phyloP scores from a whole-genome alignment of 2,329 filamentous ascomycete genomes.

The Neofusicoccum sp. region DNA sequence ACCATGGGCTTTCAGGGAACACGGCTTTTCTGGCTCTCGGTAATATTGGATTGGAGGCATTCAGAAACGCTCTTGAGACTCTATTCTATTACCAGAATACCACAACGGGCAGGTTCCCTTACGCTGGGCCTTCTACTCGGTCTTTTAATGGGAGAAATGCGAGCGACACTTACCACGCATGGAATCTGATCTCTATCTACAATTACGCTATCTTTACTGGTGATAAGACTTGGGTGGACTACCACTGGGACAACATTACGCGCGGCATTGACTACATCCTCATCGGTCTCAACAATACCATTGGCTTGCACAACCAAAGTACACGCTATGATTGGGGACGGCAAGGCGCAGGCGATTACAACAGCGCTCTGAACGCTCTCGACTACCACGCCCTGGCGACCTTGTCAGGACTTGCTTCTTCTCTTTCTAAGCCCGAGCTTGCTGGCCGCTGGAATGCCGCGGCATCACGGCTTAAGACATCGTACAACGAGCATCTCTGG shows the following conservation, averaged over 20 bases:
- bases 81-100: slow-evolving; percentile 48
- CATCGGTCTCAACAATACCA: slow-evolving; percentile 27
- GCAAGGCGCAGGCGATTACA: slow-evolving; percentile 44
- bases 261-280: slow-evolving; percentile 26
- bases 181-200: slow-evolving; percentile 60
- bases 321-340: slow-evolving; percentile 28
- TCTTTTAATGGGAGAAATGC: slow-evolving; percentile 38
- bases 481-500: slow-evolving; percentile 33
- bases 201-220: slow-evolving; percentile 61
- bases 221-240: slow-evolving; percentile 46
- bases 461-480: slow-evolving; percentile 26
- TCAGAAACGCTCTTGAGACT: slow-evolving; percentile 29
- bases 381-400: slow-evolving; percentile 46
- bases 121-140: slow-evolving; percentile 39
- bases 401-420: slow-evolving; percentile 15
- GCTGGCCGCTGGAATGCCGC: slow-evolving; percentile 33
- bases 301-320: slow-evolving; percentile 2
- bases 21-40: slow-evolving; percentile 45
- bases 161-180: slow-evolving; percentile 47
- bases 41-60: slow-evolving; percentile 47
- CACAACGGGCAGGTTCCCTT: slow-evolving; percentile 33
- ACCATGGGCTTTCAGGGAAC: slow-evolving; percentile 54
- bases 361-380: slow-evolving; percentile 23
- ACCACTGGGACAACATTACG: slow-evolving; percentile 28
- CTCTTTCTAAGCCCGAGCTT: slow-evolving; percentile 20